Evolutionary conservation across 2,329 filamentous ascomycete genomes (phyloP).

Genomic region (Cladorrhinum sp.): DNA sequence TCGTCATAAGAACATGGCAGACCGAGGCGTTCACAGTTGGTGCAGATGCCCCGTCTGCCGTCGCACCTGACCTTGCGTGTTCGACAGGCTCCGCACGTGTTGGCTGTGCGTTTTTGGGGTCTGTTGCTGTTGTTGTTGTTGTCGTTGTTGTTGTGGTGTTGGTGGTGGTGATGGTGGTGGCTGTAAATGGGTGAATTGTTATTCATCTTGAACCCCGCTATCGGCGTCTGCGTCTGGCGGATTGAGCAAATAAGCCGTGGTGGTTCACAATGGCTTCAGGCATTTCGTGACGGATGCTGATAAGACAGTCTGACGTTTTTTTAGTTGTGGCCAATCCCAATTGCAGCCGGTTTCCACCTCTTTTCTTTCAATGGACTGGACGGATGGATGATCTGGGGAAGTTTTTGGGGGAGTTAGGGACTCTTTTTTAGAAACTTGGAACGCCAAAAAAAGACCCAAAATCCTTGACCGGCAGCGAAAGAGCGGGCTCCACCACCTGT

Average conservation of each 20-base stretch:
- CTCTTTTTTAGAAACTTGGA: not conserved
- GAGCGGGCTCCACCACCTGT: not conserved
- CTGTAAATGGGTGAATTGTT: too few species aligned
- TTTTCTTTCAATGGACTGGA: too few species aligned
- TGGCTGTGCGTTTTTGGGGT: conserved; percentile 26
- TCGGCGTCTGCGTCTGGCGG: conserved; percentile 5
- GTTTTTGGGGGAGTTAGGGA: not conserved
- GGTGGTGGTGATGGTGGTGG: too few species aligned
- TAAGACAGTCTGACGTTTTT: not conserved
- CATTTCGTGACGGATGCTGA: conserved; percentile 12
- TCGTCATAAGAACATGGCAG: conserved; percentile 58
- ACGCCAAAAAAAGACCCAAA: not conserved
- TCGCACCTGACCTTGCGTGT: conserved; percentile 59
- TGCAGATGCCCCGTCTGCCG: conserved; percentile 50
- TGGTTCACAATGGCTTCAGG: conserved; percentile 10
- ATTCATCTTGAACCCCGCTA: conserved; percentile 21
- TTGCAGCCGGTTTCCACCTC: not conserved
- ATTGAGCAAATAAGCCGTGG: conserved; percentile 9
- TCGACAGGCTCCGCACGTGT: conserved; percentile 53
- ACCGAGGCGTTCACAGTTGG: conserved; percentile 57
- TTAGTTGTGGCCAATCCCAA: not conserved
- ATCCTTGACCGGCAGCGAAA: too few species aligned
- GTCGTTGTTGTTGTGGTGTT: too few species aligned
- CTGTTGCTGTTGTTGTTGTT: too few species aligned
- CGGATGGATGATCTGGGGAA: not conserved